Percentiles rank a stretch among this genome's conserved stretches.
These are phyloP conservation scores for Auxenochlorella pyrenoidosa DNA, from an alignment of 139 green algal genomes.

Conservation along the genomic window DNA sequence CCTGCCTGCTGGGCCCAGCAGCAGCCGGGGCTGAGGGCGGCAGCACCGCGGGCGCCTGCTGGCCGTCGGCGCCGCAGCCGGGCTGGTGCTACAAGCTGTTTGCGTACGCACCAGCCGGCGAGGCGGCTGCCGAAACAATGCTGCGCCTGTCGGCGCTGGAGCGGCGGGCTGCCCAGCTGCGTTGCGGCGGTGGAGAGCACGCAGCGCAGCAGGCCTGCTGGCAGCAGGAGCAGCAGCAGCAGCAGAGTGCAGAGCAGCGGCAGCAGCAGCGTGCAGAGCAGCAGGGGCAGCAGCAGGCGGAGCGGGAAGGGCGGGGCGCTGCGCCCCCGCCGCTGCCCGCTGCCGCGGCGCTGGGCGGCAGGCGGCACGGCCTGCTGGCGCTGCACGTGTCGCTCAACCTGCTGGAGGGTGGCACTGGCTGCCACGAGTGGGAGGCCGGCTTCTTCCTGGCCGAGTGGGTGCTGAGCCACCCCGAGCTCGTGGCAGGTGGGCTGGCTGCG, in stretches of 20 bases:
- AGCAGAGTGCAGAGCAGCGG: background rate
- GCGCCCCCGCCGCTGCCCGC: background rate
- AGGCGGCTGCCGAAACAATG: background rate
- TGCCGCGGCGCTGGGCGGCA: background rate
- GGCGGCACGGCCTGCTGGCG: conserved; percentile 46
- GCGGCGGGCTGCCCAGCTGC: background rate
- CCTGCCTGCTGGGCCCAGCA: conserved; percentile 9
- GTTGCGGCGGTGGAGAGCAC: too few species aligned
- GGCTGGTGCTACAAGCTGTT: conserved; percentile 43
- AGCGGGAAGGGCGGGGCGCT: background rate
- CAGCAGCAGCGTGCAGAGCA: background rate
- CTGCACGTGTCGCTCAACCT: conserved; percentile 65
- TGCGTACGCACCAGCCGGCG: background rate
- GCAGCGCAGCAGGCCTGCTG: background rate
- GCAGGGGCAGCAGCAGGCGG: background rate
- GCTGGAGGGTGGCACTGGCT: conserved; percentile 77
- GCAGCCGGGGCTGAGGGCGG: background rate
- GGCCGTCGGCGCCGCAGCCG: background rate
- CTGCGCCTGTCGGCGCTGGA: background rate
- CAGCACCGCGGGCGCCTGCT: too few species aligned
- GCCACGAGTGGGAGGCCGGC: conserved; percentile 81
- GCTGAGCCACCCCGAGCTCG: conserved; percentile 57
- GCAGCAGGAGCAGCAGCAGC: conserved; percentile 4
- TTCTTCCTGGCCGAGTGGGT: conserved; percentile 75
- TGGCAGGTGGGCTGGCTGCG: conserved; percentile 57